phyloP scores from a whole-genome alignment of 257 asterid genomes.

The Thymus mandschuricus region DNA sequence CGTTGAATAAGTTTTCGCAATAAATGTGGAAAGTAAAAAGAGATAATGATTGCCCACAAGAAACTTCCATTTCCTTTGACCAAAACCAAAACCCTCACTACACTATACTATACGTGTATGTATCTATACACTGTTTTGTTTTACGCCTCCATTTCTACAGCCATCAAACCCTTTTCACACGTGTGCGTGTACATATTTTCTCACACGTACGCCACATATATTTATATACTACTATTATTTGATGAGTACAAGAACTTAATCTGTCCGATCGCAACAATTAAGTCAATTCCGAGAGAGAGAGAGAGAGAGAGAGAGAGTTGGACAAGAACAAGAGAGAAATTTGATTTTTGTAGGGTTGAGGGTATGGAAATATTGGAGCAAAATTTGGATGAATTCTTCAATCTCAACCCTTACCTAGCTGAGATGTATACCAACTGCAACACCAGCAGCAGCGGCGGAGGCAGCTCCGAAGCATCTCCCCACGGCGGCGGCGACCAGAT shows the following conservation, averaged over 20 bases:
- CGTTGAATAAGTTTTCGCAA: conserved; percentile 11
- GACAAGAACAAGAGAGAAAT: too few relatives aligned
- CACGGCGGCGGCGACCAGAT: neutral
- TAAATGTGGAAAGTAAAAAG: neutral
- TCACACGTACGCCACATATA: too few relatives aligned
- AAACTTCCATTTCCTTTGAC: conserved; percentile 20
- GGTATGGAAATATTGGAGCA: conserved; percentile 16
- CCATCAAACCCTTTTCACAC: neutral
- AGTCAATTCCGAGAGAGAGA: too few relatives aligned
- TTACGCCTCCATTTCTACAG: conserved; percentile 12
- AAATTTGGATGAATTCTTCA: neutral
- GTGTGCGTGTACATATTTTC: too few relatives aligned
- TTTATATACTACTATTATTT: too few relatives aligned
- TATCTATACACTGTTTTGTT: neutral
- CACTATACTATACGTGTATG: neutral
- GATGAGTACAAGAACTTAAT: neutral
- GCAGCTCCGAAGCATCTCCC: neutral
- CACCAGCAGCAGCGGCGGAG: neutral
- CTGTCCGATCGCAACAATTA: neutral
- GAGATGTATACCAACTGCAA: neutral
- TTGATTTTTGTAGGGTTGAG: too few relatives aligned
- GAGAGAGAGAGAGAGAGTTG: too few relatives aligned
- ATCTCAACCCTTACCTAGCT: conserved; percentile 9
- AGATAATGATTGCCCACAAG: conserved; percentile 18
- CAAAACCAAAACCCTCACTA: neutral